phyloP scores from a whole-genome alignment of 1,284 basidiomycete genomes.

The Wallemia mellicola region DNA sequence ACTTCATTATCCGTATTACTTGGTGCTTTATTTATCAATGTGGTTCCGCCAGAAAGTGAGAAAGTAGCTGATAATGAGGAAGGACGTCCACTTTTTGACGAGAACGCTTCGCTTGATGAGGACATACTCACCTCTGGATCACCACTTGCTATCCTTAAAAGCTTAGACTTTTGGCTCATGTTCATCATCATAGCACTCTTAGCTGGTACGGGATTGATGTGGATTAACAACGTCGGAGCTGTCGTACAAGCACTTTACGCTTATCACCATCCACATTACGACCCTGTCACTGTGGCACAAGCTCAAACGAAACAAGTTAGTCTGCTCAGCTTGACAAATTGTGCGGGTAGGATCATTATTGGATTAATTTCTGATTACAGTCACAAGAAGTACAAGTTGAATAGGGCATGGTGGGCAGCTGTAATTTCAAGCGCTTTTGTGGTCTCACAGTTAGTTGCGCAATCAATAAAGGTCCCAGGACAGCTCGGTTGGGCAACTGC shows the following conservation, averaged over 20 bases:
- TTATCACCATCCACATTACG: not conserved
- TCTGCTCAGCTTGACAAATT: not conserved
- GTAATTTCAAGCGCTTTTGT: not conserved
- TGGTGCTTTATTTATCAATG: not conserved
- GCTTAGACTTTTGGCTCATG: not conserved
- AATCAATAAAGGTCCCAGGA: not conserved
- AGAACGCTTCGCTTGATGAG: not conserved
- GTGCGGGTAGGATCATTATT: not conserved
- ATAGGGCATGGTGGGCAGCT: not conserved
- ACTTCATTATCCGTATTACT: not conserved
- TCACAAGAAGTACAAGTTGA: not conserved
- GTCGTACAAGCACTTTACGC: not conserved
- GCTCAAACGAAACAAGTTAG: not conserved
- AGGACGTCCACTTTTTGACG: not conserved
- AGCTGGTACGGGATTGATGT: not conserved
- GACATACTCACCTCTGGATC: not conserved
- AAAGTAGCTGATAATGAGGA: not conserved
- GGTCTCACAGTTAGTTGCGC: not conserved
- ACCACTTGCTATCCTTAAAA: not conserved
- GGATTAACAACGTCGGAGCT: not conserved
- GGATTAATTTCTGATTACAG: not conserved
- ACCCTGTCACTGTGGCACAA: not conserved
- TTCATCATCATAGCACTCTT: not conserved
- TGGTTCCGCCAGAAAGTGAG: not conserved
- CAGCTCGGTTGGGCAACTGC: not conserved